Percentiles rank a stretch among this genome's conserved stretches.
Evolutionary conservation across 352 stramenopile species (phyloP).

Genomic region (Sclerospora graminicola): DNA sequence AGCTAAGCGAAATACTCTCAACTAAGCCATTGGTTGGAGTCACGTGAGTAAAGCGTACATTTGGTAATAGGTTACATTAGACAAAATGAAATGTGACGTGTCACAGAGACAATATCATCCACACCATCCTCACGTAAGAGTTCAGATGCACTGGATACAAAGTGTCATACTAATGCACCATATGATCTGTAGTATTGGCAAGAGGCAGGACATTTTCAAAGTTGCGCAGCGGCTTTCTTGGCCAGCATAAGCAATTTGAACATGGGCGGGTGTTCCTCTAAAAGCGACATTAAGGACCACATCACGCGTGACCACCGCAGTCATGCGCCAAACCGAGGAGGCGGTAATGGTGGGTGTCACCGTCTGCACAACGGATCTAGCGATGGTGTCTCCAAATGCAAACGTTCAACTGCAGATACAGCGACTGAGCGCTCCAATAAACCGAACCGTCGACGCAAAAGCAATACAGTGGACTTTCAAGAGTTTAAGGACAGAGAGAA

Average conservation of each 20-base stretch:
- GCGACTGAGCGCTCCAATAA: constrained; percentile 1
- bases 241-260: neutral
- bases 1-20: constrained; percentile 17
- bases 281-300: constrained; percentile 23
- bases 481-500: constrained; percentile 85
- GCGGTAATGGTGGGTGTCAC: neutral
- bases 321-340: neutral
- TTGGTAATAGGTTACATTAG: too few species aligned
- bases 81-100: too few species aligned
- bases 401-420: constrained; percentile 1
- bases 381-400: constrained; percentile 1
- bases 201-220: constrained; percentile 19
- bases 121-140: constrained; percentile 7
- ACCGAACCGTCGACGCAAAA: constrained; percentile 13
- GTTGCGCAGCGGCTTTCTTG: constrained; percentile 5
- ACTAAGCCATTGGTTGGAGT: too few species aligned
- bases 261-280: constrained; percentile 43
- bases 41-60: too few species aligned
- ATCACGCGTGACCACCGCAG: constrained; percentile 3
- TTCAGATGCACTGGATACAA: neutral
- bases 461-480: constrained; percentile 64
- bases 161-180: constrained; percentile 4
- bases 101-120: too few species aligned
- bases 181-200: constrained; percentile 1
- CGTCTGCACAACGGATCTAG: neutral